These are phyloP conservation scores for Phytophthora cryptogea DNA, from an alignment of 352 stramenopile genomes.

Conservation along the genomic window DNA sequence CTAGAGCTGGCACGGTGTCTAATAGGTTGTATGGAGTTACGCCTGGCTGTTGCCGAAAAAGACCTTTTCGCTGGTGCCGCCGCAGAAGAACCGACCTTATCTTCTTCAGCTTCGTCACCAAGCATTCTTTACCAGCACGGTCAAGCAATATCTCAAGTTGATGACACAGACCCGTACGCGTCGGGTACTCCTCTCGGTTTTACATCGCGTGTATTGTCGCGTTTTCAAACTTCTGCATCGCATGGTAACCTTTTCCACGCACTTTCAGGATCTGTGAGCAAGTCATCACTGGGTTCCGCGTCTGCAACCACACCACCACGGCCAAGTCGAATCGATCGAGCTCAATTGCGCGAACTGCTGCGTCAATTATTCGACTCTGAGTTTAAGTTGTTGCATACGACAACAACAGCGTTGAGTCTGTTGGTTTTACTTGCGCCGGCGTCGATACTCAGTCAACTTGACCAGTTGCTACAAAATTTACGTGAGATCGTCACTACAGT, in stretches of 20 bases:
- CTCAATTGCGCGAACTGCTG: constrained; percentile 42
- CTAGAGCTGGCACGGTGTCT: constrained; percentile 72
- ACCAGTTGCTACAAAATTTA: constrained; percentile 40
- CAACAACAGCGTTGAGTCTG: constrained; percentile 61
- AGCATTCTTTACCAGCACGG: constrained; percentile 32
- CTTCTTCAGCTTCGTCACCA: constrained; percentile 28
- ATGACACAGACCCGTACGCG: constrained; percentile 14
- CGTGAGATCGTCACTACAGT: constrained; percentile 60
- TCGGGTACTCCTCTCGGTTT: constrained; percentile 43
- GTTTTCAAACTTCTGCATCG: constrained; percentile 56
- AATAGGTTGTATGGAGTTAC: constrained; percentile 53
- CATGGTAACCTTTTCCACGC: constrained; percentile 65
- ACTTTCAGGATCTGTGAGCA: constrained; percentile 45
- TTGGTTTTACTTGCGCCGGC: constrained; percentile 53
- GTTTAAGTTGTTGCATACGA: constrained; percentile 58
- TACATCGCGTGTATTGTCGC: constrained; percentile 77
- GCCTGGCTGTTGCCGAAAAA: constrained; percentile 58
- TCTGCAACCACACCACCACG: constrained; percentile 11
- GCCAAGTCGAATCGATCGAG: constrained; percentile 35
- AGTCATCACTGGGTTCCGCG: constrained; percentile 15
- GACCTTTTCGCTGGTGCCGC: constrained; percentile 41
- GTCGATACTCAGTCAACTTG: constrained; percentile 42
- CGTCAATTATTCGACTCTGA: constrained; percentile 65
- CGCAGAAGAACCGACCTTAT: constrained; percentile 30
- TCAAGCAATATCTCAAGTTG: constrained; percentile 7